These are phyloP conservation scores for Pueraria montana DNA, from an alignment of 306 rosid genomes.

Conservation along the genomic window DNA sequence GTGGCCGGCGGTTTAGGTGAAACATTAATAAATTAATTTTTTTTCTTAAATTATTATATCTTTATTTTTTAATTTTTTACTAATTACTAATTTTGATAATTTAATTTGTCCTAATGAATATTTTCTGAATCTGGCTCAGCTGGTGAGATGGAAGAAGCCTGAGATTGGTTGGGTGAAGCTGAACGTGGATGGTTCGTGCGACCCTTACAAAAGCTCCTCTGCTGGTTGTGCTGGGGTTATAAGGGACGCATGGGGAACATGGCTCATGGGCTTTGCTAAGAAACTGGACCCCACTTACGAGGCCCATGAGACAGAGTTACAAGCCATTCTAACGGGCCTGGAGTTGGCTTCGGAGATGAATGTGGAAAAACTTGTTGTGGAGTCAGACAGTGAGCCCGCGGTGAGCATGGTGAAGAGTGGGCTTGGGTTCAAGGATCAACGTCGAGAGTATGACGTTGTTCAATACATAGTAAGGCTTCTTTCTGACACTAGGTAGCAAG, in stretches of 20 bases:
- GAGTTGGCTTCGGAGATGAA: background rate
- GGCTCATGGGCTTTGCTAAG: background rate
- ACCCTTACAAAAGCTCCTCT: background rate
- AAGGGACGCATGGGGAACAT: background rate
- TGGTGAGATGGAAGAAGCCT: background rate
- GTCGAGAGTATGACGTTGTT: background rate
- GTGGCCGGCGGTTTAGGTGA: too few relatives aligned
- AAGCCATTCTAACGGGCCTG: background rate
- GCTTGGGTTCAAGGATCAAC: background rate
- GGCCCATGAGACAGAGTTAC: background rate
- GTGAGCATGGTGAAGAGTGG: background rate
- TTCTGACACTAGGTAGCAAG: too few relatives aligned
- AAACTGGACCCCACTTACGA: background rate
- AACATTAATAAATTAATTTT: too few relatives aligned
- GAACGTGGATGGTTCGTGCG: background rate
- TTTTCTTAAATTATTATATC: too few relatives aligned
- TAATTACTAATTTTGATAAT: too few relatives aligned
- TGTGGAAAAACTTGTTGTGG: background rate
- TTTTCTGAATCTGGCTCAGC: background rate
- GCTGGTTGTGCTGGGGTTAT: slow-evolving; percentile 31
- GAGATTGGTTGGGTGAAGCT: background rate
- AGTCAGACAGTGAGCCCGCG: background rate
- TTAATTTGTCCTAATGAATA: too few relatives aligned
- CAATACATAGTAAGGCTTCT: background rate
- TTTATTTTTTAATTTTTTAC: too few relatives aligned